phyloP scores from a whole-genome alignment of 441 rosid genomes.

The Erodium chrysanthum region DNA sequence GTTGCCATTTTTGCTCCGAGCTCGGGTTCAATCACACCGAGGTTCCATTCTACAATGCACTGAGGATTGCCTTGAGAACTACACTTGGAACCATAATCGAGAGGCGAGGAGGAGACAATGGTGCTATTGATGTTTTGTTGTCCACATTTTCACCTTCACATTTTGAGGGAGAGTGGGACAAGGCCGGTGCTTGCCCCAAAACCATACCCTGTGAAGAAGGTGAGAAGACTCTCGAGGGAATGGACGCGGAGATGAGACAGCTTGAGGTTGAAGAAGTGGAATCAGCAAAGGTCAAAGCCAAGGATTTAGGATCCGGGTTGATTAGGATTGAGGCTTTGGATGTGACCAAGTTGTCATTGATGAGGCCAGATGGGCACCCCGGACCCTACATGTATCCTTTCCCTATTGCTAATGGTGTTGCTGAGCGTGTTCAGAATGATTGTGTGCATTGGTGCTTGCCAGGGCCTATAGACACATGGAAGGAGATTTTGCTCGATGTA shows the following conservation, averaged over 20 bases:
- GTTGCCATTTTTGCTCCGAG: conserved; percentile 63
- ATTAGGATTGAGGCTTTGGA: conserved; percentile 57
- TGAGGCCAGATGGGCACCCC: conserved; percentile 84
- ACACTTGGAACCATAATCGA: conserved; percentile 34
- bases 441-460: conserved; percentile 97
- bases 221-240: conserved; percentile 57
- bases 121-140: conserved; percentile 29
- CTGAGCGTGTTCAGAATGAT: conserved; percentile 71
- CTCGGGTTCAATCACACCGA: conserved; percentile 51
- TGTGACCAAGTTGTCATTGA: conserved; percentile 53
- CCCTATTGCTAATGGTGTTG: conserved; percentile 64
- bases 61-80: conserved; percentile 64
- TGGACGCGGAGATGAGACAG: conserved; percentile 60
- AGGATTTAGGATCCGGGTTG: conserved; percentile 13
- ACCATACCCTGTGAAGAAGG: conserved; percentile 55
- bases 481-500: conserved; percentile 53
- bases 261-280: conserved; percentile 56
- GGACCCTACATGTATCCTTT: conserved; percentile 76
- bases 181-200: conserved; percentile 72
- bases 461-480: conserved; percentile 93
- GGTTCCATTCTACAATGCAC: conserved; percentile 60
- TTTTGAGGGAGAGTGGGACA: conserved; percentile 91
- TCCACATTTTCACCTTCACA: conserved; percentile 82
- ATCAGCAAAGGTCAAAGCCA: conserved; percentile 29
- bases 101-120: conserved; percentile 23